These are phyloP conservation scores for Erodium texanum DNA, from an alignment of 441 rosid species.

Conservation along the genomic window DNA sequence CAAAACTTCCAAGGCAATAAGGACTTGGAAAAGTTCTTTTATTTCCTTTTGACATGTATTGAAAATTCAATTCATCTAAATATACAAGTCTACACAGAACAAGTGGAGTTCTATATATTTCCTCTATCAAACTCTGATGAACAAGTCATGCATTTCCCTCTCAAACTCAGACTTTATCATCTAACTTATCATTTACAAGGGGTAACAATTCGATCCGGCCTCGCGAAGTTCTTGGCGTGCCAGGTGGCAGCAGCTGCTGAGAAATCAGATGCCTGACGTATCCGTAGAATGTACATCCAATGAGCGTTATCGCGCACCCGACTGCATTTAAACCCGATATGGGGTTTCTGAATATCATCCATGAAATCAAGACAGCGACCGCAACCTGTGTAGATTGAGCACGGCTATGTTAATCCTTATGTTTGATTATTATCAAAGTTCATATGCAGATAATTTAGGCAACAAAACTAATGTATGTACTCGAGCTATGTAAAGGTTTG, in stretches of 20 bases:
- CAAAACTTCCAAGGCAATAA: too few relatives aligned
- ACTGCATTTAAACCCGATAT: conserved; percentile 77
- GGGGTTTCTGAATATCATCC: conserved; percentile 90
- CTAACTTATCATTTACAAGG: conserved; percentile 85
- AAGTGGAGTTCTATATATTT: background rate
- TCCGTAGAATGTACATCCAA: conserved; percentile 93
- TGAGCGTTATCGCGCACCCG: conserved; percentile 81
- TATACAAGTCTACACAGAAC: conserved; percentile 14
- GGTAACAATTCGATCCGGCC: conserved; percentile 68
- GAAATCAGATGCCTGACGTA: conserved; percentile 78
- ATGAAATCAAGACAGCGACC: conserved; percentile 82
- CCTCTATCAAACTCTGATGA: conserved; percentile 9
- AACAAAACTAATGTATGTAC: too few relatives aligned
- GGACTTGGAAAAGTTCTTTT: background rate
- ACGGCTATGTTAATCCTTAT: too few relatives aligned
- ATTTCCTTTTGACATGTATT: conserved; percentile 3
- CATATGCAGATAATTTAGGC: background rate
- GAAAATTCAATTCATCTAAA: conserved; percentile 15
- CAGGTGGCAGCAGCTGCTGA: conserved; percentile 47
- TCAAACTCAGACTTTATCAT: conserved; percentile 58
- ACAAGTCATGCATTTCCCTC: conserved; percentile 2
- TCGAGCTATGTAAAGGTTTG: background rate
- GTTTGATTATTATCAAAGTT: background rate
- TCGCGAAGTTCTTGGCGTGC: conserved; percentile 78
- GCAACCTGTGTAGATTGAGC: conserved; percentile 52